Base-by-base conservation (phyloP, 1,284 basidiomycete species). In the Heterobasidion annosum region DNA sequence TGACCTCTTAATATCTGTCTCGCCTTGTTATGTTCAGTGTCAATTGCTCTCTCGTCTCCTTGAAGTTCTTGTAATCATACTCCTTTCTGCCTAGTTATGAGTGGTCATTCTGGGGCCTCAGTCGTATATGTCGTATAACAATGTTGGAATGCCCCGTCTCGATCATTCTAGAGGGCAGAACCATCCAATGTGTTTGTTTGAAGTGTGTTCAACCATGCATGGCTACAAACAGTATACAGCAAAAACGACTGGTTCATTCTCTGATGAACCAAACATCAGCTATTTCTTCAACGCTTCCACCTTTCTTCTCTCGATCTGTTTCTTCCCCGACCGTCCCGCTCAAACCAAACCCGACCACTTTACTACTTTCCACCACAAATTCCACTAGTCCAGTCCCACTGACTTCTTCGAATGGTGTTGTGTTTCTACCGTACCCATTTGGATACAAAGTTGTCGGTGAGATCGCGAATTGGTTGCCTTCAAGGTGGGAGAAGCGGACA, bases 1-100 rank as follows among this genome's bases (percentile, higher is more conserved):
- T 72, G 72, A 73, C 71, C 34, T 73, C 71, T 45, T 71, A 67
- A 70, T 59, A 12, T 40, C 7, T 40, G n/a, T 40, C 37, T 40
- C 7, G 10, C 2, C n/a, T 40, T 40, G 37, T 40, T 40, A n/a
- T 40, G 10, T 47, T 12, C 42, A 5, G 13, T 43, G 13, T 43
- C 13, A 15, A 25, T 25, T 25, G 25, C 25, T 25, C 25, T 47
- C 45, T 47, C 45, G 10, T 16, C 45, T 47, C 45, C 18, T 46
- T 10, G 18, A 47, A 47, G 16, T 19, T 3, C 12, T 10, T 47
- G 45, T 47, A 32, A 16, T 48, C 18, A 48, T 48, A 48, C 16
- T 10, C n/a, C 37, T 40, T n/a, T 12, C 37, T 40, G n/a, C 37
- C 2, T 40, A 40, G 37, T 40, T n/a, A 40, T 40, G 10, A 40